These are phyloP conservation scores for Yamadazyma kitorensis DNA, from an alignment of 805 yeast species.

Conservation along the genomic window DNA sequence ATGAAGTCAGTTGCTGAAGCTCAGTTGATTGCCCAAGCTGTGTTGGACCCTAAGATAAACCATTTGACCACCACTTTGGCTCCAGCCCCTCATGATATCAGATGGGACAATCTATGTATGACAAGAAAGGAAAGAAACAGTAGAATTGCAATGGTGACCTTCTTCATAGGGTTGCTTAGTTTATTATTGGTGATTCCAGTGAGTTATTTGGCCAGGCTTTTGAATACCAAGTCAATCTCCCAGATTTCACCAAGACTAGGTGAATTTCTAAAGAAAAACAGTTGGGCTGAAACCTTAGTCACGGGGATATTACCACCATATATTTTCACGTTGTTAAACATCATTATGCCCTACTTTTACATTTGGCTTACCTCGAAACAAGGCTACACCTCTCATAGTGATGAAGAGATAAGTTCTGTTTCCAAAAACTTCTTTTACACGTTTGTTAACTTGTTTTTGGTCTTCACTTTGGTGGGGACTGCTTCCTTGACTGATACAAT, in stretches of 20 bases:
- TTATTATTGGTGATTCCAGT: conserved; percentile 80
- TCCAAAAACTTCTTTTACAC: conserved; percentile 93
- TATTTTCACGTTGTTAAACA: conserved; percentile 80
- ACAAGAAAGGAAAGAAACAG: conserved; percentile 68
- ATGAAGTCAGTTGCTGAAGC: conserved; percentile 95
- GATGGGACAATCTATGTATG: conserved; percentile 87
- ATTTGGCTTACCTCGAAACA: conserved; percentile 80
- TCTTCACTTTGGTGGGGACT: conserved; percentile 92
- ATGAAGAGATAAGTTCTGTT: conserved; percentile 85
- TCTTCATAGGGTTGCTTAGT: conserved; percentile 65
- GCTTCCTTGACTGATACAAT: conserved; percentile 89
- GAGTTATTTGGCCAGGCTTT: conserved; percentile 75
- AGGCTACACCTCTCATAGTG: conserved; percentile 89
- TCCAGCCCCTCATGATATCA: conserved; percentile 94
- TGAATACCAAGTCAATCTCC: conserved; percentile 74
- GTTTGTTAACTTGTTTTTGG: conserved; percentile 88
- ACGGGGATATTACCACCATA: conserved; percentile 91
- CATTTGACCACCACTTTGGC: conserved; percentile 80
- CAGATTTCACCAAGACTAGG: conserved; percentile 85
- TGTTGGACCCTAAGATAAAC: conserved; percentile 84
- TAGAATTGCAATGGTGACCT: conserved; percentile 62
- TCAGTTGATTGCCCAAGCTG: conserved; percentile 95
- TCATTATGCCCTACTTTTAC: conserved; percentile 80
- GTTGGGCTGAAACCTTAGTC: conserved; percentile 74
- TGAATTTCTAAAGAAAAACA: conserved; percentile 55